A percentile compares a stretch with the other conserved stretches of the same genome.
Evolutionary conservation across 352 stramenopile genomes (phyloP).

Genomic region (Phytophthora fragariae): DNA sequence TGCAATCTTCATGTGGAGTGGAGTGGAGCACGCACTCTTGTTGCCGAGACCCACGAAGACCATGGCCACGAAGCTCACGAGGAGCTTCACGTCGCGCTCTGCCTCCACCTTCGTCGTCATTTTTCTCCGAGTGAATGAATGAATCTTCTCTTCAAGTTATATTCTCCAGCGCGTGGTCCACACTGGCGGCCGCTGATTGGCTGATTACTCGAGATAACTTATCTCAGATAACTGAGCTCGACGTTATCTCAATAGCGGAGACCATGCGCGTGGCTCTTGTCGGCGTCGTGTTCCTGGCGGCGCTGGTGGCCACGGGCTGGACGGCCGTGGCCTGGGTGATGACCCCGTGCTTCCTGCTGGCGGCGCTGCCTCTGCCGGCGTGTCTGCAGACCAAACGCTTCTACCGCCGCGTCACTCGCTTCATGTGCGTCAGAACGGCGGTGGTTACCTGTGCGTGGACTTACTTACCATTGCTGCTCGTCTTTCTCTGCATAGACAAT

Average conservation of each 20-base stretch:
- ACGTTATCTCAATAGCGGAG: not conserved
- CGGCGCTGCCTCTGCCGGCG: conserved; percentile 40
- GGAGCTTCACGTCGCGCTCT: conserved; percentile 70
- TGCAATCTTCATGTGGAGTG: not conserved
- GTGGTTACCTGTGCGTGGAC: not conserved
- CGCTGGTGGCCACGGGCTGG: conserved; percentile 66
- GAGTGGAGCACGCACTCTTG: conserved; percentile 63
- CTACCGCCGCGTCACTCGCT: conserved; percentile 63
- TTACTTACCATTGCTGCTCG: not conserved
- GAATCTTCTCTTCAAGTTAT: not conserved
- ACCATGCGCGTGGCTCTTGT: conserved; percentile 51
- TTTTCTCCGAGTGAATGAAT: conserved; percentile 1
- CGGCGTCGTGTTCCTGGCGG: conserved; percentile 58
- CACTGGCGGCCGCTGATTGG: not conserved
- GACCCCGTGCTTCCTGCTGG: conserved; percentile 63
- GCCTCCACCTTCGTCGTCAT: conserved; percentile 34
- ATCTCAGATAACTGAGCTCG: no score
- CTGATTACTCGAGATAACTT: not conserved
- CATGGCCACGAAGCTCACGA: conserved; percentile 85
- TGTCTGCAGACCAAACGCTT: conserved; percentile 37
- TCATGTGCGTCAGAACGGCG: conserved; percentile 46
- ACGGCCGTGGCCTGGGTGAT: conserved; percentile 59
- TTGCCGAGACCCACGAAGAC: conserved; percentile 87
- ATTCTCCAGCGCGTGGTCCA: not conserved
- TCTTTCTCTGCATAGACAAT: conserved; percentile 59